phyloP scores from a whole-genome alignment of 164 flowering plant species.

The Kalanchoe fedtschenkoi region DNA sequence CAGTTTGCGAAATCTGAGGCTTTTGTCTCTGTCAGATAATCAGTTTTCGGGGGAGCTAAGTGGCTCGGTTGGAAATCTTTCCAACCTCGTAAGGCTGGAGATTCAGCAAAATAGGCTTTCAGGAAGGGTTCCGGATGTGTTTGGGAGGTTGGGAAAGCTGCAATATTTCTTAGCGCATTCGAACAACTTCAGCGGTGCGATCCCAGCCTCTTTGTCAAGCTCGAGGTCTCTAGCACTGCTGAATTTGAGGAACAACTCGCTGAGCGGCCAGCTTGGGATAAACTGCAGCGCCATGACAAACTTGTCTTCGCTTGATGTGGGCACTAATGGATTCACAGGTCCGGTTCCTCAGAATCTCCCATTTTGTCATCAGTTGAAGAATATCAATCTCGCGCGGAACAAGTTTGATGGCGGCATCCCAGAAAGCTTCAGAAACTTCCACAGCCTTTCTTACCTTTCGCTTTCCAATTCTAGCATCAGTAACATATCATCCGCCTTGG shows the following conservation, averaged over 20 bases:
- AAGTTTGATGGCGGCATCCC: slow-evolving; percentile 8
- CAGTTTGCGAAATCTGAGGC: slow-evolving; percentile 2
- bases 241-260: slow-evolving; percentile 11
- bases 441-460: slow-evolving; percentile 10
- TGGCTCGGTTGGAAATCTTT: slow-evolving; percentile 8
- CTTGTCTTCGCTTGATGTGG: slow-evolving; percentile 10
- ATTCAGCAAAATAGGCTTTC: slow-evolving; percentile 11
- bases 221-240: slow-evolving; percentile 6
- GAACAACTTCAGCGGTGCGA: slow-evolving; percentile 10
- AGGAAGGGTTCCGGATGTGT: slow-evolving; percentile 10
- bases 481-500: slow-evolving; percentile 11
- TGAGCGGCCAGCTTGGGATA: slow-evolving; percentile 10
- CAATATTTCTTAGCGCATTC: slow-evolving; percentile 11
- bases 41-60: slow-evolving; percentile 8
- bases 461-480: slow-evolving; percentile 10
- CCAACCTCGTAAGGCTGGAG: slow-evolving; percentile 11
- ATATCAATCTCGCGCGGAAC: slow-evolving; percentile 12
- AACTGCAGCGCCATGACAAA: slow-evolving; percentile 10
- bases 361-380: slow-evolving; percentile 4
- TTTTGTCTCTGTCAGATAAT: slow-evolving; percentile 9
- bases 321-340: slow-evolving; percentile 11
- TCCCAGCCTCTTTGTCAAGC: slow-evolving; percentile 12
- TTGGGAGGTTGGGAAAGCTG: slow-evolving; percentile 7
- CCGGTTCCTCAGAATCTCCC: slow-evolving; percentile 13
- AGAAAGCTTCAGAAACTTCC: slow-evolving; percentile 2